Evolutionary conservation across 169 alveolate genomes (phyloP).

Genomic region (Eimeria tenella): DNA sequence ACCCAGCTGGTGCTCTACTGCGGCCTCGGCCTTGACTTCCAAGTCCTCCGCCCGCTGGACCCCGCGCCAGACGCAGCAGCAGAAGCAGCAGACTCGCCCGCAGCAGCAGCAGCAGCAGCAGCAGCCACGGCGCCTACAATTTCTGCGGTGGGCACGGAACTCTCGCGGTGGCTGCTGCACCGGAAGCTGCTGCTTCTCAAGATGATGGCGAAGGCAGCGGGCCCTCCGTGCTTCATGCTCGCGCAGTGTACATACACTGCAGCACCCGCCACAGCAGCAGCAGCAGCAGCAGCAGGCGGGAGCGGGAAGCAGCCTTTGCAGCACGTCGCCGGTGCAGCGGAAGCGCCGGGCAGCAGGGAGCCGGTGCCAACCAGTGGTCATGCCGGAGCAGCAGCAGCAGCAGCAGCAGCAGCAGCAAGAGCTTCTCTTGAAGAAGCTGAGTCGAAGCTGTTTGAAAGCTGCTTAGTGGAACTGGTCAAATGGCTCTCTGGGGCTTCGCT

Average conservation of each 20-base stretch:
- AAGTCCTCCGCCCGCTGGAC: slow-evolving; percentile 6
- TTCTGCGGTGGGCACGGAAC: slow-evolving; percentile 40
- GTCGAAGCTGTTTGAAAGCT: not conserved
- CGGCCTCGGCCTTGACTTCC: slow-evolving; percentile 12
- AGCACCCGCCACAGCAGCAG: not conserved
- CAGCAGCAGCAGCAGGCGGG: not conserved
- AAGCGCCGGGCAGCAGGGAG: not conserved
- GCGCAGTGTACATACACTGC: slow-evolving; percentile 9
- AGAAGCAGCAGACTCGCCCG: not conserved
- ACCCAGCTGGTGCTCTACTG: slow-evolving; percentile 29
- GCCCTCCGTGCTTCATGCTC: slow-evolving; percentile 40
- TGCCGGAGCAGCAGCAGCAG: not conserved
- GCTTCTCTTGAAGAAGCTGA: not conserved
- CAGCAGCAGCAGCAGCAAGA: not conserved
- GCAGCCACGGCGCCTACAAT: not conserved
- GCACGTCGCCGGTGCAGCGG: not conserved
- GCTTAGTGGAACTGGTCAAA: not conserved
- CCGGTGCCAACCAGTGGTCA: not conserved
- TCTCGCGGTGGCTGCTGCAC: slow-evolving; percentile 48
- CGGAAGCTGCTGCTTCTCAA: slow-evolving; percentile 11
- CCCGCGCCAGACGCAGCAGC: not conserved
- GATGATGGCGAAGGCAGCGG: slow-evolving; percentile 7
- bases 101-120: not conserved
- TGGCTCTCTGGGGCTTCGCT: slow-evolving; percentile 38
- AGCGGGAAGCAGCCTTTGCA: not conserved